Evolutionary conservation across 2,329 filamentous ascomycete genomes (phyloP), one percentile per base, ranked within the genome.

Genomic region (Cytospora mali): DNA sequence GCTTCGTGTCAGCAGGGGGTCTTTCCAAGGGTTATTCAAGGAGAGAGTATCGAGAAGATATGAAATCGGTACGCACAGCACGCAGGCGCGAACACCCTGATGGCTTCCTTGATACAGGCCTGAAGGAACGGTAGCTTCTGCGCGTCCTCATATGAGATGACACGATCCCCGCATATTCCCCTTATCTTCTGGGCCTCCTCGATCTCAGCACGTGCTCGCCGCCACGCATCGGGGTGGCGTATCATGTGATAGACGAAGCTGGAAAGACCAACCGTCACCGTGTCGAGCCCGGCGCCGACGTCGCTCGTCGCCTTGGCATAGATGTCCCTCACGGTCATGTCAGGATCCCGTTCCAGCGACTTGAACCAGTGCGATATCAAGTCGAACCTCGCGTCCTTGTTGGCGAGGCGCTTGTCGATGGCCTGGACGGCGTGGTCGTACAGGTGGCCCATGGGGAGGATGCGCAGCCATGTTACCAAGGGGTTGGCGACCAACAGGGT

Each of bases 91-190:
- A 57, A 56, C 7, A 62, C 49, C 2, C 60, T 66, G 23, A 75
- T 62, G 4, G 69, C 65, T 62, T 76, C 74, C 63, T 74, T 72
- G 63, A 75, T 72, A 59, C 73, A 74, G 9, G 71, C 71, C 49
- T 72, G 70, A n/a, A 75, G 65, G 60, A 71, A 77, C 3, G 70
- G 68, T 9, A 75, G 66, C 42, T 66, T 67, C 62, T 72, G 70
- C 1, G 75, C 68, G 23, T 73, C 69, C 6, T 66, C 64, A 46
- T 62, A 73, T 9, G 66, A 64, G 5, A 71, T 66, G 4, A 71
- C 57, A n/a, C 64, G 39, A 48, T 65, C 58, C 13, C 50, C 48
- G 31, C 68, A 66, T 29, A 27, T 55, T n/a, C 64, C 64, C 23
- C 58, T 35, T 2, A 5, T 35, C 21, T 18, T 42, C 14, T 31